Evolutionary conservation across 2,329 filamentous ascomycete species (phyloP).

Genomic region (Trichoderma simmonsii): DNA sequence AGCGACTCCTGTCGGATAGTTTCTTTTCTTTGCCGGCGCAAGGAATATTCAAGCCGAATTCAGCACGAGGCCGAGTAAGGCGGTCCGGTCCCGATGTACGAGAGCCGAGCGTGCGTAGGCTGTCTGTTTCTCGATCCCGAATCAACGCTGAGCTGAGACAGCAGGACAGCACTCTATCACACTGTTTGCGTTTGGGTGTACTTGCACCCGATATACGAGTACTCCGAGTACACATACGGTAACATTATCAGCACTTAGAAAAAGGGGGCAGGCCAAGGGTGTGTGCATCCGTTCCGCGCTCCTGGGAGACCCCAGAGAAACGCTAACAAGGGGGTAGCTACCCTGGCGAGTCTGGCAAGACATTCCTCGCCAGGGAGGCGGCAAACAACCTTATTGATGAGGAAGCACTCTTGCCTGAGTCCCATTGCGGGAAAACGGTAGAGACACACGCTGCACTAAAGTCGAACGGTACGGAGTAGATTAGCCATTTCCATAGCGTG

Average conservation of each 20-base stretch:
- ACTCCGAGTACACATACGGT: not conserved
- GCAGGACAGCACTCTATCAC: not conserved
- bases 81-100: not conserved
- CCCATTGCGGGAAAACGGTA: constrained; percentile 20
- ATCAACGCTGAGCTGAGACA: not conserved
- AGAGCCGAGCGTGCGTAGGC: not conserved
- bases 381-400: constrained; percentile 17
- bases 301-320: constrained; percentile 14
- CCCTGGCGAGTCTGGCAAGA: not conserved
- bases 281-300: constrained; percentile 16
- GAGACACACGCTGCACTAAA: not conserved
- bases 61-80: not conserved
- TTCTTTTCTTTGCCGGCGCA: not conserved
- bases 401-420: not conserved
- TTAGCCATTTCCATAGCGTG: not conserved
- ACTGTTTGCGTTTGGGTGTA: not conserved
- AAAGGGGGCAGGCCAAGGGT: not conserved
- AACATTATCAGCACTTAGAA: not conserved
- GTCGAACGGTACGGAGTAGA: not conserved
- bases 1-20: not conserved
- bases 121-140: not conserved
- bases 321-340: constrained; percentile 18
- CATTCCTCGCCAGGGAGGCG: constrained; percentile 1
- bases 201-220: not conserved
- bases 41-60: not conserved